Percentiles rank a stretch among this genome's conserved stretches.
Evolutionary conservation across 352 stramenopile genomes (phyloP).

Genomic region (Elongisporangium anandrum): DNA sequence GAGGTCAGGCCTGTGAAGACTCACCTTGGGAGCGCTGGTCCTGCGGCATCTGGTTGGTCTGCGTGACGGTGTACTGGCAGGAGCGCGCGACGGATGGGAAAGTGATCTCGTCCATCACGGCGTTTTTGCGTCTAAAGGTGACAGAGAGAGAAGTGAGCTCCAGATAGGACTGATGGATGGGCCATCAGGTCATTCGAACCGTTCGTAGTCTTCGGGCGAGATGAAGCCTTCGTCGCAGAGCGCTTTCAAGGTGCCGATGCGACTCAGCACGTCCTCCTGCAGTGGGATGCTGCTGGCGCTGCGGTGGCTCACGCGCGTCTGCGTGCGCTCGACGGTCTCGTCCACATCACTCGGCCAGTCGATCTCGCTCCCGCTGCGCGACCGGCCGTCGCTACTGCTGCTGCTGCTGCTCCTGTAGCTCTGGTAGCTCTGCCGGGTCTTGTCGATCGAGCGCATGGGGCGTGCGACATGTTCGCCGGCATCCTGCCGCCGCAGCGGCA

Average conservation of each 20-base stretch:
- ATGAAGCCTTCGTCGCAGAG: constrained; percentile 82
- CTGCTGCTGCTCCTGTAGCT: not conserved
- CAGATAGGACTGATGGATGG: not conserved
- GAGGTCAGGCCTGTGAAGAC: not conserved
- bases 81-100: constrained; percentile 30
- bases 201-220: constrained; percentile 70
- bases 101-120: constrained; percentile 75
- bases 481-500: constrained; percentile 17
- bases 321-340: constrained; percentile 27
- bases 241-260: constrained; percentile 67
- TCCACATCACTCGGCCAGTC: constrained; percentile 5
- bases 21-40: constrained; percentile 28
- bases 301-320: constrained; percentile 6
- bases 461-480: constrained; percentile 11
- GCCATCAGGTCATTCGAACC: constrained; percentile 15
- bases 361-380: not conserved
- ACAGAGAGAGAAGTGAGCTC: constrained; percentile 3
- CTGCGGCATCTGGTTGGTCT: constrained; percentile 17
- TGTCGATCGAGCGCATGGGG: not conserved
- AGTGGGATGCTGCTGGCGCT: constrained; percentile 19
- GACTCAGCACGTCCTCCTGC: constrained; percentile 53
- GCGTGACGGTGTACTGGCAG: constrained; percentile 26
- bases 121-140: constrained; percentile 48
- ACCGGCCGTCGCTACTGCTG: not conserved
- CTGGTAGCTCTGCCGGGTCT: not conserved